A percentile compares a stretch with the other conserved stretches of the same genome.
These are phyloP conservation scores for Pelagophyceae sp. DNA, from an alignment of 352 stramenopile species.

Conservation along the genomic window DNA sequence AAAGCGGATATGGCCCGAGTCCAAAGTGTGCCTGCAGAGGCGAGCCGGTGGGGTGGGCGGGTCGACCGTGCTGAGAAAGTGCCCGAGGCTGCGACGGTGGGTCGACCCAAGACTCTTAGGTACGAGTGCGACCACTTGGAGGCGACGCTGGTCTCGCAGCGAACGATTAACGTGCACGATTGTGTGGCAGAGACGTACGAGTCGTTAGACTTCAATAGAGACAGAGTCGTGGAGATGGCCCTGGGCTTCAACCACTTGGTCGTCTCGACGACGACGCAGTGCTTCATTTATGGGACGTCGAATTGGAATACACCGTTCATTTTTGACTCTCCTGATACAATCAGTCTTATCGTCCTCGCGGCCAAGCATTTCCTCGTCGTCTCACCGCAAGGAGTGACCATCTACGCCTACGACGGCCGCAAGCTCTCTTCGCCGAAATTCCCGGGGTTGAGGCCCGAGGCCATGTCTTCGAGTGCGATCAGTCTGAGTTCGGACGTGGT, in stretches of 20 bases:
- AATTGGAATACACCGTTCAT: constrained; percentile 86
- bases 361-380: constrained; percentile 75
- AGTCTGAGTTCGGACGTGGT: constrained; percentile 71
- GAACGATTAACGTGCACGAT: constrained; percentile 67
- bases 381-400: constrained; percentile 47
- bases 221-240: constrained; percentile 80
- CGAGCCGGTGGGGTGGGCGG: too few relatives aligned
- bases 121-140: constrained; percentile 77
- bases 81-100: too few relatives aligned
- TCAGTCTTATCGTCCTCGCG: constrained; percentile 72
- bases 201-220: constrained; percentile 74
- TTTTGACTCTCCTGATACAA: constrained; percentile 70
- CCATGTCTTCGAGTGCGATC: constrained; percentile 68
- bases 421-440: constrained; percentile 54
- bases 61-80: too few relatives aligned
- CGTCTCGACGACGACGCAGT: constrained; percentile 69
- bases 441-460: constrained; percentile 68
- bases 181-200: constrained; percentile 76
- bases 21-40: too few relatives aligned
- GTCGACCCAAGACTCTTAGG: too few relatives aligned
- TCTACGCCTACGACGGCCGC: constrained; percentile 84
- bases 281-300: constrained; percentile 74
- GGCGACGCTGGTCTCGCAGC: constrained; percentile 51
- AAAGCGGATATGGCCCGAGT: too few relatives aligned
- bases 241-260: constrained; percentile 78